phyloP scores from a whole-genome alignment of 495 filamentous ascomycete species.

The Halenospora varia region DNA sequence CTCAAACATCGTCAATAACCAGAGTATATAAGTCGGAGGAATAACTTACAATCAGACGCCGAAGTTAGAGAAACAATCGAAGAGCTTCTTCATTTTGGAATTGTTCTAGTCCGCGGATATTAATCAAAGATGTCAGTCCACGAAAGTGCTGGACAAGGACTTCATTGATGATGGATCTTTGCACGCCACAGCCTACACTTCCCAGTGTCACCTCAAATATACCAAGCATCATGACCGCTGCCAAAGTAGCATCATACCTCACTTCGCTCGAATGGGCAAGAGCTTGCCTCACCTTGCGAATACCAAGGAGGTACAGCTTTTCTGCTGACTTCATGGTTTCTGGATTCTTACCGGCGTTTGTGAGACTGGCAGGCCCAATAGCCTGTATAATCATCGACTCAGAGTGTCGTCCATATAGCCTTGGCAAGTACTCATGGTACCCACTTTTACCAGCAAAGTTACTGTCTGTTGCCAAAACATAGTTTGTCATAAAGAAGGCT shows the following conservation, averaged over 20 bases:
- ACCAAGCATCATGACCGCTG: not conserved
- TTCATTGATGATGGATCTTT: not conserved
- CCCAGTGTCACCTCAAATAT: not conserved
- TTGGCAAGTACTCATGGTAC: too few species aligned
- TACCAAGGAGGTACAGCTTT: not conserved
- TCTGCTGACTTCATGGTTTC: not conserved
- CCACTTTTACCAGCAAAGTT: too few species aligned
- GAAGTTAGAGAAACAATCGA: not conserved
- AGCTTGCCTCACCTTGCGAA: not conserved
- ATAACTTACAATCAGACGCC: not conserved
- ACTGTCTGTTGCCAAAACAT: too few species aligned
- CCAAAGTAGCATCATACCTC: too few species aligned
- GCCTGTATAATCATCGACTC: too few species aligned
- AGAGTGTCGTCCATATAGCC: too few species aligned
- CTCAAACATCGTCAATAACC: not conserved
- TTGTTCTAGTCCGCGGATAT: not conserved
- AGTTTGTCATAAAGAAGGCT: too few species aligned
- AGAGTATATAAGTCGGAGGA: not conserved
- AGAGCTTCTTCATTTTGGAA: not conserved
- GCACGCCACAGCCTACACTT: not conserved
- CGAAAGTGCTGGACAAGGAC: not conserved
- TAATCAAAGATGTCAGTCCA: not conserved
- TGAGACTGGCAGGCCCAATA: too few species aligned
- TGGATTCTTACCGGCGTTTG: too few species aligned
- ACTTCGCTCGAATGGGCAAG: not conserved